phyloP scores from a whole-genome alignment of 2,329 filamentous ascomycete species.

The Aspergillus aculeatus region DNA sequence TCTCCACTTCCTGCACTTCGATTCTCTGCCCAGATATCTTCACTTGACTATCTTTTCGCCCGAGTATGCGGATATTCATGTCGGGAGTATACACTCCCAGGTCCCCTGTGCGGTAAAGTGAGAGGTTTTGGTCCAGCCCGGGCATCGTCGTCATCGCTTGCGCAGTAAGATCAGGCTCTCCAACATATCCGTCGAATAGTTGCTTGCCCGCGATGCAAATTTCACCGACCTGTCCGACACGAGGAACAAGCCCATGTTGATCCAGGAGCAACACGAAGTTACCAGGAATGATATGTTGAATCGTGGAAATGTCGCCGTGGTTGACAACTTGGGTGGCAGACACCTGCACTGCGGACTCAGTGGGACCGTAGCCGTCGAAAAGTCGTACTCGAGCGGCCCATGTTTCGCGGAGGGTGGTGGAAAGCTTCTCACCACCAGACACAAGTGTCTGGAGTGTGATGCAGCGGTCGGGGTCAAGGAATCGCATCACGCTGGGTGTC shows the following conservation, averaged over 20 bases:
- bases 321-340: background rate
- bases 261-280: background rate
- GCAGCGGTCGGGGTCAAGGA: background rate
- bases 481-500: background rate
- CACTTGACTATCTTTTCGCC: background rate
- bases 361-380: background rate
- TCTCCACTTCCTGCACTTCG: background rate
- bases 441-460: background rate
- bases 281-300: background rate
- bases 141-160: background rate
- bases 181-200: background rate
- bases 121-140: background rate
- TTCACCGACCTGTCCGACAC: background rate
- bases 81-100: background rate
- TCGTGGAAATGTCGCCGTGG: background rate
- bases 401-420: background rate
- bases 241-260: background rate
- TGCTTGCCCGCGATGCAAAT: background rate
- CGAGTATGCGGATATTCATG: background rate
- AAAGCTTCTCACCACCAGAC: background rate
- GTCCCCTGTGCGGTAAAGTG: background rate
- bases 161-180: background rate
- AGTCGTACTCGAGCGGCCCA: background rate
- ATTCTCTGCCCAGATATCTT: background rate
- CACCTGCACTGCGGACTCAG: background rate